Percentiles rank a stretch among this genome's conserved stretches.
phyloP scores from a whole-genome alignment of 495 filamentous ascomycete genomes.

The Durotheca rogersii region DNA sequence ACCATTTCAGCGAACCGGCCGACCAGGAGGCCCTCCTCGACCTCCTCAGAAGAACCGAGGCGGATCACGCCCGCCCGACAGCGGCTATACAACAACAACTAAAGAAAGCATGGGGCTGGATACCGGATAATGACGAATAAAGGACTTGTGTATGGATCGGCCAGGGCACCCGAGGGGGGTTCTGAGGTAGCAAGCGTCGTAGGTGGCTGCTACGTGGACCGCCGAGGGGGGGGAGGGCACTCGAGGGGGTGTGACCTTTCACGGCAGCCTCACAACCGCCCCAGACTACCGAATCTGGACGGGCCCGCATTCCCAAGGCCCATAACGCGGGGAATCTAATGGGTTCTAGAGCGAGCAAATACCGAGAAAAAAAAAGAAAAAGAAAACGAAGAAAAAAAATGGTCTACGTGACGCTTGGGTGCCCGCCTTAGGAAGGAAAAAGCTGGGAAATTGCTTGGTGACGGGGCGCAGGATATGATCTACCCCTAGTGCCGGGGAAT shows the following conservation, averaged over 20 bases:
- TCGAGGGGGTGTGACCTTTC: too few relatives aligned
- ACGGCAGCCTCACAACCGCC: slow-evolving; percentile 1
- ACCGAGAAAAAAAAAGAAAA: too few relatives aligned
- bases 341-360: too few relatives aligned
- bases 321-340: slow-evolving; percentile 8
- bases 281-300: slow-evolving; percentile 14
- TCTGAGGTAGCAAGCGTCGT: slow-evolving; percentile 2
- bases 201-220: too few relatives aligned
- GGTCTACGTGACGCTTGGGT: too few relatives aligned
- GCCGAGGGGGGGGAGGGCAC: too few relatives aligned
- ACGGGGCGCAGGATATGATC: not conserved
- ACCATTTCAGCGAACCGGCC: slow-evolving; percentile 42
- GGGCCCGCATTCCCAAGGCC: not conserved
- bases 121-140: slow-evolving; percentile 12
- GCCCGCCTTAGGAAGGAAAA: too few relatives aligned
- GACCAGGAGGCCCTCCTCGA: slow-evolving; percentile 49
- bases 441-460: too few relatives aligned
- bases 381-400: too few relatives aligned
- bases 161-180: too few relatives aligned
- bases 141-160: not conserved
- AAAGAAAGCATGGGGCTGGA: slow-evolving; percentile 45
- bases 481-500: slow-evolving; percentile 9
- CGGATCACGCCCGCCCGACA: slow-evolving; percentile 49
- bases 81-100: slow-evolving; percentile 41
- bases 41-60: slow-evolving; percentile 46